Evolutionary conservation across 306 rosid species (phyloP).

Genomic region (Echinosophora koreensis): DNA sequence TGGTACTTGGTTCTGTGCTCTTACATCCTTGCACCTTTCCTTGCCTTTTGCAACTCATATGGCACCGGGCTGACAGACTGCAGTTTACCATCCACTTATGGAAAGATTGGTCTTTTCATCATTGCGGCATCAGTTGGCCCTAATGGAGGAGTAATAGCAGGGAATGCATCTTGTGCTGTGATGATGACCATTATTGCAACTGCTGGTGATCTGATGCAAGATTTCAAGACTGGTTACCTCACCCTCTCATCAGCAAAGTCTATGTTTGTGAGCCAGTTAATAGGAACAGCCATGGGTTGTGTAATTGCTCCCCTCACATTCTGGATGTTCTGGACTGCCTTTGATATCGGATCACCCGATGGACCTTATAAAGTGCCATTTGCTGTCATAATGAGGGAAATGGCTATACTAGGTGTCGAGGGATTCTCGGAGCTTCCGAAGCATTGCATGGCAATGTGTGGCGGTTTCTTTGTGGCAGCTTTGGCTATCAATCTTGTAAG

Average conservation of each 20-base stretch:
- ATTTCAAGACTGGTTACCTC: slow-evolving; percentile 97
- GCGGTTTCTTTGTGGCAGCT: slow-evolving; percentile 79
- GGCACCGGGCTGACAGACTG: slow-evolving; percentile 94
- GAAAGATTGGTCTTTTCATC: slow-evolving; percentile 91
- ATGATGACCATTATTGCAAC: slow-evolving; percentile 97
- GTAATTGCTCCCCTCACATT: slow-evolving; percentile 95
- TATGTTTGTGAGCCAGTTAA: slow-evolving; percentile 89
- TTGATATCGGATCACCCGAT: slow-evolving; percentile 88
- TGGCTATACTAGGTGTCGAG: slow-evolving; percentile 88
- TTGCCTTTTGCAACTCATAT: slow-evolving; percentile 95
- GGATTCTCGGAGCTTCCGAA: slow-evolving; percentile 96
- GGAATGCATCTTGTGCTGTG: slow-evolving; percentile 80
- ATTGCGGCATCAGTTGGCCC: slow-evolving; percentile 80
- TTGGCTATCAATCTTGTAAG: slow-evolving; percentile 71
- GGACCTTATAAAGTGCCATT: slow-evolving; percentile 94
- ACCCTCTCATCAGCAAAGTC: slow-evolving; percentile 91
- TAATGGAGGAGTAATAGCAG: slow-evolving; percentile 91
- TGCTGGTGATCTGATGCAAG: slow-evolving; percentile 99
- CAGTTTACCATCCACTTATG: slow-evolving; percentile 80
- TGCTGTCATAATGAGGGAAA: slow-evolving; percentile 88
- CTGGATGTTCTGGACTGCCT: slow-evolving; percentile 98
- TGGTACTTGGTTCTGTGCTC: slow-evolving; percentile 91
- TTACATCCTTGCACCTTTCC: slow-evolving; percentile 87
- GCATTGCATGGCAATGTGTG: slow-evolving; percentile 81
- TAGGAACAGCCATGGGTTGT: slow-evolving; percentile 97